Evolutionary conservation across 768 basidiomycete species (phyloP).

Genomic region (Termitomyces sp.): DNA sequence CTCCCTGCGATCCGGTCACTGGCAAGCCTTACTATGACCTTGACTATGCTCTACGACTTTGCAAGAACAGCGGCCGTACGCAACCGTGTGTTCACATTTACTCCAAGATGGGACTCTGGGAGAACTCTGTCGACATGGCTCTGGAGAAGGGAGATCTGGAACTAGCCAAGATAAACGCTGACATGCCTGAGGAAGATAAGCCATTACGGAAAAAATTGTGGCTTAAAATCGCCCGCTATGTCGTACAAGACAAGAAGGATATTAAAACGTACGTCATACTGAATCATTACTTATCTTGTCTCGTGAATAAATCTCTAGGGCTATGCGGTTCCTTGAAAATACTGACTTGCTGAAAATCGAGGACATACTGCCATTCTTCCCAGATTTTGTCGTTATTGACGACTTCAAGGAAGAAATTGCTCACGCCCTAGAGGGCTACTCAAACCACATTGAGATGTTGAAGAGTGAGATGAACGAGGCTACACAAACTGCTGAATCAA

Average conservation of each 20-base stretch:
- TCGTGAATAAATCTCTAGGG: constrained; percentile 43
- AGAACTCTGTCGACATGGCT: constrained; percentile 94
- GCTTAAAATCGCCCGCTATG: constrained; percentile 98
- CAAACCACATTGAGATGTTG: constrained; percentile 82
- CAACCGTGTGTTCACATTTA: constrained; percentile 96
- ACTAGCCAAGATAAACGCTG: constrained; percentile 91
- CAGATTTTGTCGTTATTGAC: constrained; percentile 98
- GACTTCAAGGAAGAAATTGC: constrained; percentile 99
- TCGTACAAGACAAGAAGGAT: constrained; percentile 96
- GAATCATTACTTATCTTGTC: not conserved
- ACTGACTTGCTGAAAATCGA: constrained; percentile 96
- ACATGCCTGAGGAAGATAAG: constrained; percentile 90
- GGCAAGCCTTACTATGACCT: constrained; percentile 92
- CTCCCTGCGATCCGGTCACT: constrained; percentile 79
- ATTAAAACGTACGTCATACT: constrained; percentile 82
- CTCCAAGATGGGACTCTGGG: constrained; percentile 95
- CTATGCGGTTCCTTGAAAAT: constrained; percentile 95
- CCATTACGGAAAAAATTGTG: constrained; percentile 89
- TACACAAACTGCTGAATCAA: constrained; percentile 86
- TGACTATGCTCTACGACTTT: constrained; percentile 92
- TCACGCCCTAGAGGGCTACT: constrained; percentile 91
- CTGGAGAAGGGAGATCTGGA: constrained; percentile 93
- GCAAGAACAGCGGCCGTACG: constrained; percentile 75
- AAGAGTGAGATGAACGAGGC: constrained; percentile 97
- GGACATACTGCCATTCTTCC: constrained; percentile 99